A percentile compares a stretch with the other conserved stretches of the same genome.
Conservation (phyloP, 345 rosid species). For the Salix dunnii region DNA sequence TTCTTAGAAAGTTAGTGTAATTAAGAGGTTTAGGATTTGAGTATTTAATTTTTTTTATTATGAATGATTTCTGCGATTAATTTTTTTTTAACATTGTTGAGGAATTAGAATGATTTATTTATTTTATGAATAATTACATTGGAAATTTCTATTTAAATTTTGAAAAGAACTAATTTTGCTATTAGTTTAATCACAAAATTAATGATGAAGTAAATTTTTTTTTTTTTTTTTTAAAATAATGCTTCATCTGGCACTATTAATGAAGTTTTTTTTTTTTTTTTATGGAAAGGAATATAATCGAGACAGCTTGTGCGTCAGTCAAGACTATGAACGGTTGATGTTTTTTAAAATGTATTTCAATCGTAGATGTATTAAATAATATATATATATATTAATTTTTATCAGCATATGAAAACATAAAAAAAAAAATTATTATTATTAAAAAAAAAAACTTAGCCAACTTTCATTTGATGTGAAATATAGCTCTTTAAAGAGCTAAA, state of each 20-base stretch:
- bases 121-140: not conserved
- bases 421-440: too few relatives aligned
- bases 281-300: not conserved
- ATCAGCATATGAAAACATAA: too few relatives aligned
- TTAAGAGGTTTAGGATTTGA: not conserved
- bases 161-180: not conserved
- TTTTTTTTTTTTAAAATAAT: not conserved
- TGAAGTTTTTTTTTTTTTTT: not conserved
- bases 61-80: not conserved
- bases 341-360: too few relatives aligned
- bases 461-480: too few relatives aligned
- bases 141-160: not conserved
- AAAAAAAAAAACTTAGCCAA: too few relatives aligned
- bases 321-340: too few relatives aligned
- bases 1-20: not conserved
- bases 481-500: too few relatives aligned
- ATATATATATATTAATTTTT: too few relatives aligned
- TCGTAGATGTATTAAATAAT: too few relatives aligned
- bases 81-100: not conserved
- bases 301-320: too few relatives aligned
- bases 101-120: not conserved
- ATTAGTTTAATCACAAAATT: too few relatives aligned
- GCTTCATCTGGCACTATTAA: not conserved
- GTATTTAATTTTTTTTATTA: not conserved
- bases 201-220: not conserved